These are phyloP conservation scores for Paspalum notatum DNA, from an alignment of 176 grass and related monocot species.

Conservation along the genomic window DNA sequence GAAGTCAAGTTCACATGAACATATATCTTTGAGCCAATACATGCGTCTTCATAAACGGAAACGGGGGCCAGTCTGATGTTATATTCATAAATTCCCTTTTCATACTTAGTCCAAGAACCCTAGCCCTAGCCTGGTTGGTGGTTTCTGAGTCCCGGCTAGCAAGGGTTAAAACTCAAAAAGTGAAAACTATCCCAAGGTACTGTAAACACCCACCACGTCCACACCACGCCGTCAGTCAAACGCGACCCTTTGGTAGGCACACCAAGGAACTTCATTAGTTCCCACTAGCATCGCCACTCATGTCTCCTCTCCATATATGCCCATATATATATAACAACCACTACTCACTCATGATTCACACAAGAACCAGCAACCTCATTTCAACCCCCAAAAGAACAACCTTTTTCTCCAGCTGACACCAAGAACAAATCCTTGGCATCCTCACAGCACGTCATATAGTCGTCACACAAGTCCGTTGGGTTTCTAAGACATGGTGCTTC, in stretches of 20 bases:
- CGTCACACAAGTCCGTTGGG: background rate
- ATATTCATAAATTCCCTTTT: background rate
- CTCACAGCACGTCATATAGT: background rate
- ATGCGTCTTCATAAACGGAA: background rate
- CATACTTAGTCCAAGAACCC: background rate
- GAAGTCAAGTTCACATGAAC: conserved; percentile 24
- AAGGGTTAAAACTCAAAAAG: background rate
- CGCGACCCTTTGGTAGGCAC: background rate
- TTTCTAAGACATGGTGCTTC: conserved; percentile 14
- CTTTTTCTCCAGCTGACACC: conserved; percentile 32
- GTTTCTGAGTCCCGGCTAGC: background rate
- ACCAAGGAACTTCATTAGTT: background rate
- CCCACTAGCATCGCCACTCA: conserved; percentile 31
- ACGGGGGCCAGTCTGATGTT: background rate
- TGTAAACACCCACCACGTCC: too few species aligned
- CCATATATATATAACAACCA: conserved; percentile 25
- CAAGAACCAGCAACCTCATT: conserved; percentile 32
- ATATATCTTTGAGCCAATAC: background rate
- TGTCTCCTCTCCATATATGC: conserved; percentile 24
- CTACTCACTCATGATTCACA: conserved; percentile 11
- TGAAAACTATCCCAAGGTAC: background rate
- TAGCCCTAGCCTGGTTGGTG: background rate
- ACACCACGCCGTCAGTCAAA: conserved; percentile 14
- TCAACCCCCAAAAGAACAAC: conserved; percentile 4
- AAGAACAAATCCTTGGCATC: conserved; percentile 26